These are phyloP conservation scores for Exutisphaerella laricina DNA, from an alignment of 2,329 filamentous ascomycete genomes.

Conservation along the genomic window DNA sequence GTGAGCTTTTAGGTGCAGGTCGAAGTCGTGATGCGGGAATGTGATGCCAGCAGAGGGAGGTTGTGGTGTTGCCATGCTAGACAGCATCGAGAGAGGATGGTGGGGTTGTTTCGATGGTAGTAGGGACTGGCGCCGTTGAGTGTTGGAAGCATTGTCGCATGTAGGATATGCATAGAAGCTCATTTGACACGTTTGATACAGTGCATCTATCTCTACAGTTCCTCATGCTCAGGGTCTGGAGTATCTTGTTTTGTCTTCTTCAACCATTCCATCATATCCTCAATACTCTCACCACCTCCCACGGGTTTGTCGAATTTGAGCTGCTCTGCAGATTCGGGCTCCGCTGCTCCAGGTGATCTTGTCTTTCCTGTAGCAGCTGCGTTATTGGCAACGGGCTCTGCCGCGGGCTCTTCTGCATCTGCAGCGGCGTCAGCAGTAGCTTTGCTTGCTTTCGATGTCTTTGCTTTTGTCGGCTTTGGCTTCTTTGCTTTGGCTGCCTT, in stretches of 20 bases:
- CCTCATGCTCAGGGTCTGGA: conserved; percentile 12
- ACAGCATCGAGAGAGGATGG: too few relatives aligned
- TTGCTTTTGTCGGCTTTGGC: conserved; percentile 20
- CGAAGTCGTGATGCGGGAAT: too few relatives aligned
- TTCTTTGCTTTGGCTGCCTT: conserved; percentile 20
- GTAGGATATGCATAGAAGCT: too few relatives aligned
- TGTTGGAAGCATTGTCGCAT: too few relatives aligned
- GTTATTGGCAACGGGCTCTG: conserved; percentile 10
- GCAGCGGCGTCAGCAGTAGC: conserved; percentile 4
- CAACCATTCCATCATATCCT: conserved; percentile 22
- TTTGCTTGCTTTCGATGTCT: conserved; percentile 13
- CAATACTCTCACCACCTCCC: conserved; percentile 19
- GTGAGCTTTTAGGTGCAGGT: too few relatives aligned
- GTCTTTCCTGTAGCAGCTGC: conserved; percentile 6
- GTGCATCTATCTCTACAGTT: conserved; percentile 15
- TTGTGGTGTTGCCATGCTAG: too few relatives aligned
- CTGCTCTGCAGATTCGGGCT: conserved; percentile 2
- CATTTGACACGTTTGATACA: too few relatives aligned
- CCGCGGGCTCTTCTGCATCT: conserved; percentile 12
- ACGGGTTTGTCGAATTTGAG: conserved; percentile 9
- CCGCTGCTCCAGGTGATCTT: neutral
- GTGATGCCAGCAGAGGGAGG: too few relatives aligned
- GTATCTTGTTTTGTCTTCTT: conserved; percentile 14
- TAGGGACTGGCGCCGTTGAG: too few relatives aligned
- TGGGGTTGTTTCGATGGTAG: too few relatives aligned